A percentile compares a stretch with the other conserved stretches of the same genome.
Conservation (phyloP, 2,329 filamentous ascomycete genomes). For the Calonectria multiphialidica region DNA sequence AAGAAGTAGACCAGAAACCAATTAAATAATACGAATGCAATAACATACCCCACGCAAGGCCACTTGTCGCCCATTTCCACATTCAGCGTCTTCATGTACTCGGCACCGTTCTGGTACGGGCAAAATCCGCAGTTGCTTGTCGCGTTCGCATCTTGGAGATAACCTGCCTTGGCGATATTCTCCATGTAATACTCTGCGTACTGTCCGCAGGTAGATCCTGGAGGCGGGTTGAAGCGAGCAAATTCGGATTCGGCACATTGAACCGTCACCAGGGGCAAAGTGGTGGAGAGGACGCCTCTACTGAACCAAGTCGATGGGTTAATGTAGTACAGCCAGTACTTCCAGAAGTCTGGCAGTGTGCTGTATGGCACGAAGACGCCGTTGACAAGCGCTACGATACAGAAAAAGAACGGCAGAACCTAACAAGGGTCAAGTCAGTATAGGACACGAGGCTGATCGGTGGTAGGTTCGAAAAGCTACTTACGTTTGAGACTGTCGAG, state of each 20-base stretch:
- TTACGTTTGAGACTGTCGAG: constrained; percentile 78
- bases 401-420: constrained; percentile 82
- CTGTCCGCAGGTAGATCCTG: constrained; percentile 70
- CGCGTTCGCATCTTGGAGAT: constrained; percentile 72
- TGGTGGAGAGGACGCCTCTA: constrained; percentile 8
- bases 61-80: constrained; percentile 70
- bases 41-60: constrained; percentile 75
- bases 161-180: constrained; percentile 59
- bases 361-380: constrained; percentile 78
- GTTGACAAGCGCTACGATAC: constrained; percentile 81
- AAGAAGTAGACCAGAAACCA: constrained; percentile 81
- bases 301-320: constrained; percentile 16
- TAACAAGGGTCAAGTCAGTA: constrained; percentile 32
- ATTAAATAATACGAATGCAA: constrained; percentile 78
- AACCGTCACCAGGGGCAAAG: constrained; percentile 40
- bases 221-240: constrained; percentile 67
- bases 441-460: background rate
- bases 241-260: constrained; percentile 52
- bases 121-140: constrained; percentile 76
- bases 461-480: constrained; percentile 25
- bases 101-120: constrained; percentile 65
- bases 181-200: constrained; percentile 73
- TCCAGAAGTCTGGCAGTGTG: constrained; percentile 74
- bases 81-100: constrained; percentile 72
- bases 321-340: constrained; percentile 20